A percentile compares a stretch with the other conserved stretches of the same genome.
Conservation (phyloP, 2,329 filamentous ascomycete genomes). For the Botrytis fabae region DNA sequence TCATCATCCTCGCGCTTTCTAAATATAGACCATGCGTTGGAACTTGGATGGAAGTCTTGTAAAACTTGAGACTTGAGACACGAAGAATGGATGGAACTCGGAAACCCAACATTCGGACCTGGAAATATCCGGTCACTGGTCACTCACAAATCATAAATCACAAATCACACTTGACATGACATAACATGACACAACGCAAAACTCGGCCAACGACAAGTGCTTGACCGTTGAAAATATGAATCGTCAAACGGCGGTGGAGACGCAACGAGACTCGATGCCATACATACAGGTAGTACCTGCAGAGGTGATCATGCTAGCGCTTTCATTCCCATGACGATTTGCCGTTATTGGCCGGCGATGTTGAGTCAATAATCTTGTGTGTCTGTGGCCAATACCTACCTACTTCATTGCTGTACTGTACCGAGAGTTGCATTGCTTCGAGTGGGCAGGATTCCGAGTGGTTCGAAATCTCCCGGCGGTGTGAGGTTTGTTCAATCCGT, state of each 20-base stretch:
- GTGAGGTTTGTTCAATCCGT: not conserved
- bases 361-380: not conserved
- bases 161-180: not conserved
- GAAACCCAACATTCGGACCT: not conserved
- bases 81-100: not conserved
- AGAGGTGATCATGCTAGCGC: constrained; percentile 8
- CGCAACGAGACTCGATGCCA: not conserved
- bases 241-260: constrained; percentile 4
- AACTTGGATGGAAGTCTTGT: too few species aligned
- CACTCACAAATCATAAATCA: not conserved
- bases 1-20: not conserved
- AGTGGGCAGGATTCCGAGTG: constrained; percentile 6
- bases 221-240: not conserved
- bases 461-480: not conserved
- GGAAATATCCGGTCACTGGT: not conserved
- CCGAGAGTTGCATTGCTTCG: not conserved
- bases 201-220: not conserved
- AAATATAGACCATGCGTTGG: too few species aligned
- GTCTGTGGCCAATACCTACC: not conserved
- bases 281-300: constrained; percentile 10
- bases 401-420: not conserved
- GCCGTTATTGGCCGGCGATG: not conserved
- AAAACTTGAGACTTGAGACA: not conserved
- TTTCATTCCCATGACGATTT: not conserved
- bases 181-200: not conserved